Evolutionary conservation across 2,329 filamentous ascomycete genomes (phyloP), one percentile per base, ranked within the genome.

Genomic region (Polytolypa hystricis): DNA sequence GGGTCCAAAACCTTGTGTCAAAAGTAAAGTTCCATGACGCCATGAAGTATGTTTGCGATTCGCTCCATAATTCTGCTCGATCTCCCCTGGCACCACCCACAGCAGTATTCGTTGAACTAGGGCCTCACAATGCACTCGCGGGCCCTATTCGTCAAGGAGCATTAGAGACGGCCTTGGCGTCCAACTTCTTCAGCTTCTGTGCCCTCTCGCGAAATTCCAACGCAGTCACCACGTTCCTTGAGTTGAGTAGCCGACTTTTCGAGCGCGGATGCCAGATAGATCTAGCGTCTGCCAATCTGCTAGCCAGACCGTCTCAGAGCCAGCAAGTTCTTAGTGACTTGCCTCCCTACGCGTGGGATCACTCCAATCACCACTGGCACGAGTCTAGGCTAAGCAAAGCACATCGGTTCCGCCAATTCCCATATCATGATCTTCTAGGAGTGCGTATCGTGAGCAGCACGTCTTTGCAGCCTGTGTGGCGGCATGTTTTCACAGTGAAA

Each of bases 61-160:
- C 14, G 38, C 42, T 18, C 14, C 42, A 4, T 36, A 34, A 19
- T n/a, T 14, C 30, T 4, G 30, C 30, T n/a, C 30, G 19, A 51
- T 20, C 34, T 50, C 5, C n/a, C n/a, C n/a, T n/a, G n/a, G n/a
- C n/a, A n/a, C n/a, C n/a, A n/a, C n/a, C n/a, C n/a, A n/a, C n/a
- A n/a, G n/a, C n/a, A n/a, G n/a, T n/a, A n/a, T 25, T 58, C 10
- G 28, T 58, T 19, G 55, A 58, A 23, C 46, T 58, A 14, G 55
- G 55, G 0, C 55, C 55, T 16, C 55, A 58, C 31, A 45, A 47
- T 5, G 52, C 54, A 6, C 37, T 58, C 9, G 46, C 47, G 19
- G 49, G 52, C 6, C 51, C 53, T 1, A 48, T 56, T 11, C 50
- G 48, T 28, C 48, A 58, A 14, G n/a, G n/a, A n/a, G n/a, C n/a